Evolutionary conservation across 106 monocot genomes (phyloP), one percentile per base, ranked within the genome.

Genomic region (Platanthera guangdongensis): DNA sequence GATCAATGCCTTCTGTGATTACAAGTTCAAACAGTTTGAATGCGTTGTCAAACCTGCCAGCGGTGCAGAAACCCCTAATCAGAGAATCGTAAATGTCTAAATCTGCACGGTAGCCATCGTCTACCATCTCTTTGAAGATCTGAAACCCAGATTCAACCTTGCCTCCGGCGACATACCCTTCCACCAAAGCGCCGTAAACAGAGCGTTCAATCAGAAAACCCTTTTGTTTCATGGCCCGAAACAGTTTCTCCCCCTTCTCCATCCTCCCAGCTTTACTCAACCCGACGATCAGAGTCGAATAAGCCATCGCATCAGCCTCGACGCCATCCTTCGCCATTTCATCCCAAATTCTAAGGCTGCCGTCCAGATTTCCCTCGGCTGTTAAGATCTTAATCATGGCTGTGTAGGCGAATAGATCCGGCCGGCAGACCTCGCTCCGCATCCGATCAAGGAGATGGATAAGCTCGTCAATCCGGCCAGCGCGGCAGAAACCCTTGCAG

Each of bases 331-430:
- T 83, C 52, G 12, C 64, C 88, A 94, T 94, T 79, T 88, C 92
- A 50, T 90, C 86, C 97, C 94, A 99, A 21, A 99, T 79, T 78
- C 73, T 92, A 76, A 91, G 68, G 79, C 97, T 92, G 47, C 92
- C 97, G 74, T 94, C 91, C 53, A 90, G 32, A 52, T 80, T 63
- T 49, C 86, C 85, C 68, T 72, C 78, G 1, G 63, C 64, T 1
- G 81, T 76, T 77, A 91, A 51, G 45, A 84, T 74, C 78, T 92
- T 94, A 39, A 94, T 75, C 86, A 99, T 83, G 1, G 97, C 86
- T 0, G 97, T 99, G 71, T 99, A 99, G 0, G 88, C 94, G 59
- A 99, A 99, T 6, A 97, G 84, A 63, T 97, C 97, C 0, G 97
- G 97, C 77, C 78, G 75, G 77, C 94, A 99, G 13, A 90, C 60